Evolutionary conservation across 2,329 filamentous ascomycete species (phyloP), one percentile per base, ranked within the genome.

Genomic region (Hypoxylon sp.): DNA sequence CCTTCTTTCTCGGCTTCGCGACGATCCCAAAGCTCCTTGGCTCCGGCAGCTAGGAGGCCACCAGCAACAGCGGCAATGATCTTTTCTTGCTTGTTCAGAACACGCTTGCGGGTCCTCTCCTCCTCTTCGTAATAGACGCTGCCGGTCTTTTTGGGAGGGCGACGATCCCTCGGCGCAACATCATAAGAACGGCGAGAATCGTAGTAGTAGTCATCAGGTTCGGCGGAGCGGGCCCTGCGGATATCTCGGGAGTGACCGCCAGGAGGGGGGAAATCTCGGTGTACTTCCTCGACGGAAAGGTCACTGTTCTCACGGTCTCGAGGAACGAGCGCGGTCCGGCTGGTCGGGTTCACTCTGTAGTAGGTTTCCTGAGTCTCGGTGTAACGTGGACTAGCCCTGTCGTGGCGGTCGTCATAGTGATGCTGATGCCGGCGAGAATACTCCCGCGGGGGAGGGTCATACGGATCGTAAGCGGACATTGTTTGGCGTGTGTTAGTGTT

Each of bases 191-290:
- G 64, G 25, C 62, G 65, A 53, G 70, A 67, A 58, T 83, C 81
- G 59, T 85, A 78, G 57, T 83, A 78, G 66, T 84, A 81, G 49
- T 86, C 81, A 67, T 86, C 81, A 34, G 80, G 77, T 47, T 86
- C 86, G 47, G 80, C 81, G 5, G 87, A 89, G 63, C 85, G 81
- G 61, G 86, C 77, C 50, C 87, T 82, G 60, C 83, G 80, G 26
- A 79, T 65, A 54, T 82, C 81, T 46, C 71, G 58, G n/a, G 65
- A 69, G 54, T 77, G 75, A 26, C 80, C 84, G n/a, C n/a, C n/a
- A 4, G 86, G 87, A 5, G 90, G 89, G 21, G 90, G 90, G 65
- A 95, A 96, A 62, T 95, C 89, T 61, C 91, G 86, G 59, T 84
- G 84, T 53, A 95, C 84, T 73, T 95, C 90, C 73, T 96, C 92